phyloP scores from a whole-genome alignment of 768 basidiomycete species.

The Lyophyllum atratum region DNA sequence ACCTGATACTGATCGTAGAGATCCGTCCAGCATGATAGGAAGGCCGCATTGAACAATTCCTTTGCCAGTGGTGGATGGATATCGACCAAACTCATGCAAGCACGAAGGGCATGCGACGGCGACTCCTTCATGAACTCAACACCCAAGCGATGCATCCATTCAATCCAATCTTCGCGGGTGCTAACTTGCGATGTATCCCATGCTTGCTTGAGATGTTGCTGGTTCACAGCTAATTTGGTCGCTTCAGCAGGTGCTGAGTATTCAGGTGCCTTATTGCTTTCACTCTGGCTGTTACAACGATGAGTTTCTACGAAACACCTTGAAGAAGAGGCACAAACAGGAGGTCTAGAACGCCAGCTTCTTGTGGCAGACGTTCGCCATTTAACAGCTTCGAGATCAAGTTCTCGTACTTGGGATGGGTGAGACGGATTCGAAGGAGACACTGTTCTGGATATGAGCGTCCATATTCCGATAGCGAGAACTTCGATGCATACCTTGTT shows the following conservation, averaged over 20 bases:
- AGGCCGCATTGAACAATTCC: constrained; percentile 97
- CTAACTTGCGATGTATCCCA: constrained; percentile 86
- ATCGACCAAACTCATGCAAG: constrained; percentile 93
- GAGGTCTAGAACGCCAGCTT: constrained; percentile 69
- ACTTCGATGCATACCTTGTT: constrained; percentile 67
- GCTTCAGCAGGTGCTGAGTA: constrained; percentile 85
- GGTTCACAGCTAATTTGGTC: constrained; percentile 90
- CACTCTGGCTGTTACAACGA: constrained; percentile 42
- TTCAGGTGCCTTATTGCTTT: constrained; percentile 65
- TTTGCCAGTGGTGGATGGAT: constrained; percentile 88
- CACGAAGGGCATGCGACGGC: constrained; percentile 95
- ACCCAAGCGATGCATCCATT: constrained; percentile 92
- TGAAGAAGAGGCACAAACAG: constrained; percentile 44
- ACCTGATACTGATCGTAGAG: constrained; percentile 97
- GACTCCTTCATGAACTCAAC: constrained; percentile 98
- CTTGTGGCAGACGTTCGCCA: constrained; percentile 90
- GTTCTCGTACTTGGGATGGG: constrained; percentile 83
- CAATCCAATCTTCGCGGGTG: constrained; percentile 87
- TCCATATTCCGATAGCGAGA: not conserved
- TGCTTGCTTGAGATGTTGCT: constrained; percentile 94
- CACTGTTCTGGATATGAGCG: constrained; percentile 46
- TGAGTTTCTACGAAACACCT: constrained; percentile 3
- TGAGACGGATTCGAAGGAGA: constrained; percentile 72
- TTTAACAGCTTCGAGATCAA: constrained; percentile 87
- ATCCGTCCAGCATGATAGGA: constrained; percentile 96